These are phyloP conservation scores for Aspergillus neotritici DNA, from an alignment of 2,329 filamentous ascomycete genomes.

Conservation along the genomic window DNA sequence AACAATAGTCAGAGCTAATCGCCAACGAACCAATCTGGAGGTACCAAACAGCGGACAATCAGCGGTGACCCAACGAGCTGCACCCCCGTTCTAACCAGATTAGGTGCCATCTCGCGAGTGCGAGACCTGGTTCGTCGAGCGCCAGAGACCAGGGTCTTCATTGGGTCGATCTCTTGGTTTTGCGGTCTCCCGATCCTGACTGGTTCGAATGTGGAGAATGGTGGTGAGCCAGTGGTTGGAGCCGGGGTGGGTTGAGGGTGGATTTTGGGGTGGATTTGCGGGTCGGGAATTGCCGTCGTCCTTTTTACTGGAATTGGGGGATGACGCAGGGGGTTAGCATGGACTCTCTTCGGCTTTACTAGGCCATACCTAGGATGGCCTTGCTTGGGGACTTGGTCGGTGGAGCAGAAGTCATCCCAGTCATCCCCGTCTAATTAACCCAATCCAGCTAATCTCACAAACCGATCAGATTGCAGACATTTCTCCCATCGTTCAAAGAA, in stretches of 20 bases:
- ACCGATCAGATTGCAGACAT: too few species aligned
- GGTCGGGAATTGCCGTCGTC: slow-evolving; percentile 6
- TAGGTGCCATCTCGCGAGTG: slow-evolving; percentile 23
- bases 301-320: slow-evolving; percentile 3
- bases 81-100: slow-evolving; percentile 14
- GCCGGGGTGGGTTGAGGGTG: background rate
- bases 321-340: background rate
- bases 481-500: too few species aligned
- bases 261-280: background rate
- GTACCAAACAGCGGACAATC: background rate
- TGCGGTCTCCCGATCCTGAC: too few species aligned
- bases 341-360: background rate
- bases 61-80: slow-evolving; percentile 7
- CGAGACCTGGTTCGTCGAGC: too few species aligned
- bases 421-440: background rate
- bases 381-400: too few species aligned
- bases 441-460: background rate
- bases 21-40: too few species aligned
- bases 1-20: too few species aligned
- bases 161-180: background rate
- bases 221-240: slow-evolving; percentile 5
- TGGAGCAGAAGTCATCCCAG: too few species aligned
- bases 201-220: slow-evolving; percentile 15
- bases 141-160: slow-evolving; percentile 6
- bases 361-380: too few species aligned